Percentiles rank a stretch among this genome's conserved stretches.
Conservation (phyloP, 2,329 filamentous ascomycete genomes). For the Ophiostoma ulmi region DNA sequence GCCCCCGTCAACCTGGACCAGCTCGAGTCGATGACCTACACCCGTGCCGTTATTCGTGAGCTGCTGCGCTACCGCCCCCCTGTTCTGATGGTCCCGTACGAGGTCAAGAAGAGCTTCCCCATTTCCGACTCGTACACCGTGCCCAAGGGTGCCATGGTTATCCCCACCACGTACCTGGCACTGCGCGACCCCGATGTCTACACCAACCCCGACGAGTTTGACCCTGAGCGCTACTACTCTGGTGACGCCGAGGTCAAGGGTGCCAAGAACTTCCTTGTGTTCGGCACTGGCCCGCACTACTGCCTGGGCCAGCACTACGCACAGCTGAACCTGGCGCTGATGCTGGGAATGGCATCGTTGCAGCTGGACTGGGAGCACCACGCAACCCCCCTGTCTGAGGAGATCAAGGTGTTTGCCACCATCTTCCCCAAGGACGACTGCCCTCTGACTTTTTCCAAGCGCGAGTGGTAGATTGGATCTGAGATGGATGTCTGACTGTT, state of each 20-base stretch:
- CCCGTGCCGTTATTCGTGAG: slow-evolving; percentile 85
- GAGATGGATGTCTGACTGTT: neutral
- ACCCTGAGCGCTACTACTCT: slow-evolving; percentile 85
- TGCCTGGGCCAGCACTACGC: slow-evolving; percentile 93
- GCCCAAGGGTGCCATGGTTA: slow-evolving; percentile 91
- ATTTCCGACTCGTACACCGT: slow-evolving; percentile 85
- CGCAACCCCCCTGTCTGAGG: slow-evolving; percentile 75
- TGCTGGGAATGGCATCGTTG: slow-evolving; percentile 86
- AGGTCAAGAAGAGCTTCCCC: slow-evolving; percentile 92
- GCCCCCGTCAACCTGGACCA: slow-evolving; percentile 73
- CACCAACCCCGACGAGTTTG: slow-evolving; percentile 78
- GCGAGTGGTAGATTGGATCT: slow-evolving; percentile 40
- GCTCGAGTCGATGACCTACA: slow-evolving; percentile 84
- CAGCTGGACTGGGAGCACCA: slow-evolving; percentile 86
- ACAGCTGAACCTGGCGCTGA: slow-evolving; percentile 77
- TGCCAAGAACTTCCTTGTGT: slow-evolving; percentile 93
- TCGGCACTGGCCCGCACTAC: slow-evolving; percentile 93
- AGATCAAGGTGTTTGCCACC: slow-evolving; percentile 97
- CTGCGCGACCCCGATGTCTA: slow-evolving; percentile 92
- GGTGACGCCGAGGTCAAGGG: slow-evolving; percentile 82
- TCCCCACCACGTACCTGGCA: slow-evolving; percentile 84
- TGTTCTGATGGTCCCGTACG: slow-evolving; percentile 93
- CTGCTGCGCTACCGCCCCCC: slow-evolving; percentile 90
- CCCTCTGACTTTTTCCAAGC: slow-evolving; percentile 64
- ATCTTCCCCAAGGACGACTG: slow-evolving; percentile 96